Conservation (phyloP, 352 stramenopile species). For the Globisporangium spiculum region DNA sequence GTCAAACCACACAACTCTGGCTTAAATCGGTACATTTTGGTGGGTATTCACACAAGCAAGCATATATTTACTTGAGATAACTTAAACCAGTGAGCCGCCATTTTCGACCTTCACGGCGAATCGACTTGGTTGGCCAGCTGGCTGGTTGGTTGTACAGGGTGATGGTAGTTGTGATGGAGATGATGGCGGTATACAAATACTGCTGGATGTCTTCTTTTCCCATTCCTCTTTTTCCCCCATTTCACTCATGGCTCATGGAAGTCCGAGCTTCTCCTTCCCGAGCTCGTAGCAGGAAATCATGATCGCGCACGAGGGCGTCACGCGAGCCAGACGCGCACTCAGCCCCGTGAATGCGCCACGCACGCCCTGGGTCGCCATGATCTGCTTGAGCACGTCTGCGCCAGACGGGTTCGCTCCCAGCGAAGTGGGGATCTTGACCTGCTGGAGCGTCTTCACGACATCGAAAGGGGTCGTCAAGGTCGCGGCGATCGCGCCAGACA, state of each 20-base stretch:
- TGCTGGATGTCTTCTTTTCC: neutral
- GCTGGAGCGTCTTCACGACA: slow-evolving; percentile 93
- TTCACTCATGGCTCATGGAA: slow-evolving; percentile 27
- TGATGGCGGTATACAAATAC: neutral
- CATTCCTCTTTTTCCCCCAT: neutral
- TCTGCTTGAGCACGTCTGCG: slow-evolving; percentile 38
- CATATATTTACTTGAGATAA: neutral
- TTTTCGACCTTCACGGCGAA: neutral
- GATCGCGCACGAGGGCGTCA: slow-evolving; percentile 81
- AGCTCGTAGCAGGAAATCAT: slow-evolving; percentile 87
- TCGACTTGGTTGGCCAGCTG: neutral
- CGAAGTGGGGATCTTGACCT: slow-evolving; percentile 44
- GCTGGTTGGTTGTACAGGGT: neutral
- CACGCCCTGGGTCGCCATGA: slow-evolving; percentile 48
- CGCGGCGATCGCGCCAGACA: slow-evolving; percentile 86
- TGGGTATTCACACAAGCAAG: neutral
- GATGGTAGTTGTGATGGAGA: neutral
- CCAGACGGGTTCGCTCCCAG: slow-evolving; percentile 38
- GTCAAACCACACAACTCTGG: neutral
- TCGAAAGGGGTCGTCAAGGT: slow-evolving; percentile 94
- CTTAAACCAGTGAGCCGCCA: neutral
- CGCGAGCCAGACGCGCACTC: slow-evolving; percentile 56
- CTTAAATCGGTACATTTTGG: neutral
- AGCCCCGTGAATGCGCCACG: slow-evolving; percentile 63
- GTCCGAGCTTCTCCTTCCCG: slow-evolving; percentile 65